A percentile compares a stretch with the other conserved stretches of the same genome.
These are phyloP conservation scores for Gymnopilus dilepis DNA, from an alignment of 768 basidiomycete species.

Conservation along the genomic window DNA sequence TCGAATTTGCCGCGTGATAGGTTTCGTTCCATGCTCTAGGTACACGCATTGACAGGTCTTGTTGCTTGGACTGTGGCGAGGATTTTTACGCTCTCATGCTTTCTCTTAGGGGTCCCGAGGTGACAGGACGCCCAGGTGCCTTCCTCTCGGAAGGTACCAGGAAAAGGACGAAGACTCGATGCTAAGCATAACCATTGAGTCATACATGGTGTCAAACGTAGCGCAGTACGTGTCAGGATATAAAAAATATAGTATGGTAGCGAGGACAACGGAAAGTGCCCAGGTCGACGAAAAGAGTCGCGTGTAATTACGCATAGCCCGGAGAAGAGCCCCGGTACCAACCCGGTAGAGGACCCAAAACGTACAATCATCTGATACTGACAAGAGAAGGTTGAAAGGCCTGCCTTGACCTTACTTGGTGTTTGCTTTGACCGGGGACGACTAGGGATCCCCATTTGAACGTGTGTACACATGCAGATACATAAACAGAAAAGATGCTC, in stretches of 20 bases:
- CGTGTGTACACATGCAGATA: neutral
- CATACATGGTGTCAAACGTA: neutral
- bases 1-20: slow-evolving; percentile 5
- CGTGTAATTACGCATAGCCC: neutral
- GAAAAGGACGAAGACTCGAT: neutral
- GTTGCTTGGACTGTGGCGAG: neutral
- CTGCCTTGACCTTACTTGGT: slow-evolving; percentile 1
- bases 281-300: slow-evolving; percentile 9
- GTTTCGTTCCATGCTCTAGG: neutral
- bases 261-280: slow-evolving; percentile 7
- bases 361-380: slow-evolving; percentile 6
- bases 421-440: neutral
- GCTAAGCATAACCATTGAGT: neutral
- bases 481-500: neutral
- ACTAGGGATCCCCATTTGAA: neutral
- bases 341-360: neutral
- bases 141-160: neutral
- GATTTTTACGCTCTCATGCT: neutral
- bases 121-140: neutral
- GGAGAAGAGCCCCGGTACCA: too few relatives aligned
- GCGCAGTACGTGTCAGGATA: neutral
- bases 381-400: neutral
- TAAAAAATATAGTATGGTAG: neutral
- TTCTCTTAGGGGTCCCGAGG: neutral
- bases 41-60: neutral